These are phyloP conservation scores for Trichoderma afroharzianum DNA, from an alignment of 2,329 filamentous ascomycete species.

Conservation along the genomic window DNA sequence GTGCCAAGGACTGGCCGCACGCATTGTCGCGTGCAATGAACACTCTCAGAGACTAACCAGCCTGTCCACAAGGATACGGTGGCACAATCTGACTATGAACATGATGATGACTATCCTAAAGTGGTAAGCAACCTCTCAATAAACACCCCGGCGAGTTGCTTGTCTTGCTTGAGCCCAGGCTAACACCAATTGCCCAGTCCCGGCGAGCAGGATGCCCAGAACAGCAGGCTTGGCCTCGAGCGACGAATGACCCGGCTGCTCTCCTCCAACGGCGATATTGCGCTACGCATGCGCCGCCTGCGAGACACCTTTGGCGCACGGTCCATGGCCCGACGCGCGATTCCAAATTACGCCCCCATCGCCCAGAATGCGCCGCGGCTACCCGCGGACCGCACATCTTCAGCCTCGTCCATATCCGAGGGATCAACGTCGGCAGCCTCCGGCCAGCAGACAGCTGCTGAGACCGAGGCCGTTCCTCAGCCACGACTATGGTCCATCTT, in stretches of 20 bases:
- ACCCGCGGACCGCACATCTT: constrained; percentile 19
- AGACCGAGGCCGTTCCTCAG: constrained; percentile 16
- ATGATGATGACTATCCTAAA: constrained; percentile 40
- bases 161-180: neutral
- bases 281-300: constrained; percentile 31
- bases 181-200: constrained; percentile 25
- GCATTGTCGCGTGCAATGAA: constrained; percentile 12
- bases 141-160: neutral
- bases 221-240: constrained; percentile 33
- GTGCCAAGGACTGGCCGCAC: constrained; percentile 3
- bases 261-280: constrained; percentile 33
- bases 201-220: constrained; percentile 35
- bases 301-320: constrained; percentile 24
- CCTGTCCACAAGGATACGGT: constrained; percentile 33
- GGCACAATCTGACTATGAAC: constrained; percentile 38
- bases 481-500: constrained; percentile 24
- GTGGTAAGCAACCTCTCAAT: constrained; percentile 29
- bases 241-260: constrained; percentile 34
- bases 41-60: constrained; percentile 3
- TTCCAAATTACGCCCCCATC: constrained; percentile 18
- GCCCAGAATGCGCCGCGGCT: constrained; percentile 17
- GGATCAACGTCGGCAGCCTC: constrained; percentile 4
- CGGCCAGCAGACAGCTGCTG: neutral
- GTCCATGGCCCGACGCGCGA: constrained; percentile 17
- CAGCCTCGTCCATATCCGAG: constrained; percentile 16